phyloP scores from a whole-genome alignment of 257 asterid genomes.

The Craterostigma plantagineum region DNA sequence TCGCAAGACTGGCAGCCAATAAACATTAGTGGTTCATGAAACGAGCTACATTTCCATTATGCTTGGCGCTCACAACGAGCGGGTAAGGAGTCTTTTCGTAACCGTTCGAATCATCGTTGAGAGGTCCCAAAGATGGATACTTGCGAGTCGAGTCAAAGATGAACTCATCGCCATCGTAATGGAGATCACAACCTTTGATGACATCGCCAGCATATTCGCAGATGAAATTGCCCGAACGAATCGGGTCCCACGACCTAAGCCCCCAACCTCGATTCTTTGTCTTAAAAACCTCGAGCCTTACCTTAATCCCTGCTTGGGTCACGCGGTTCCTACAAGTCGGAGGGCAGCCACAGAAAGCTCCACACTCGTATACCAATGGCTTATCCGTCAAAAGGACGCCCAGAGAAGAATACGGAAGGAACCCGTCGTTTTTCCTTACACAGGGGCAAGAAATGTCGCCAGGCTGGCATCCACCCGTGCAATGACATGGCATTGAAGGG shows the following conservation, averaged over 20 bases:
- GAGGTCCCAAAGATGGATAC: slow-evolving; percentile 37
- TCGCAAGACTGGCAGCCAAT: slow-evolving; percentile 75
- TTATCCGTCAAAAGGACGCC: slow-evolving; percentile 44
- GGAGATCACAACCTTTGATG: slow-evolving; percentile 21
- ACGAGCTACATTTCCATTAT: slow-evolving; percentile 75
- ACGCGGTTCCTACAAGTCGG: slow-evolving; percentile 56
- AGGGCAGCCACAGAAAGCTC: slow-evolving; percentile 54
- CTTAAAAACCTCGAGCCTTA: slow-evolving; percentile 67
- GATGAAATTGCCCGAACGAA: slow-evolving; percentile 64
- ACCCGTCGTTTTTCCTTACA: slow-evolving; percentile 38
- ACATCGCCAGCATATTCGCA: slow-evolving; percentile 86
- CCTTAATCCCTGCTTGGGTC: slow-evolving; percentile 56
- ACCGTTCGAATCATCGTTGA: slow-evolving; percentile 11
- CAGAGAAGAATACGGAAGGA: slow-evolving; percentile 45
- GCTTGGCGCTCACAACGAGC: slow-evolving; percentile 58
- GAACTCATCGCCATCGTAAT: slow-evolving; percentile 27
- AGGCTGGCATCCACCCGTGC: slow-evolving; percentile 71
- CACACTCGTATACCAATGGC: slow-evolving; percentile 58
- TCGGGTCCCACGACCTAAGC: slow-evolving; percentile 95
- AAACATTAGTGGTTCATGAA: slow-evolving; percentile 93
- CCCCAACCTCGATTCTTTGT: slow-evolving; percentile 89
- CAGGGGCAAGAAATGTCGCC: slow-evolving; percentile 56
- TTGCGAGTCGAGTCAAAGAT: slow-evolving; percentile 64
- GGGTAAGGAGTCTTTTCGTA: slow-evolving; percentile 41
- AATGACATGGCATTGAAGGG: slow-evolving; percentile 41